Percentiles rank a stretch among this genome's conserved stretches.
These are phyloP conservation scores for Bipolaris bicolor DNA, from an alignment of 2,329 filamentous ascomycete genomes.

Conservation along the genomic window DNA sequence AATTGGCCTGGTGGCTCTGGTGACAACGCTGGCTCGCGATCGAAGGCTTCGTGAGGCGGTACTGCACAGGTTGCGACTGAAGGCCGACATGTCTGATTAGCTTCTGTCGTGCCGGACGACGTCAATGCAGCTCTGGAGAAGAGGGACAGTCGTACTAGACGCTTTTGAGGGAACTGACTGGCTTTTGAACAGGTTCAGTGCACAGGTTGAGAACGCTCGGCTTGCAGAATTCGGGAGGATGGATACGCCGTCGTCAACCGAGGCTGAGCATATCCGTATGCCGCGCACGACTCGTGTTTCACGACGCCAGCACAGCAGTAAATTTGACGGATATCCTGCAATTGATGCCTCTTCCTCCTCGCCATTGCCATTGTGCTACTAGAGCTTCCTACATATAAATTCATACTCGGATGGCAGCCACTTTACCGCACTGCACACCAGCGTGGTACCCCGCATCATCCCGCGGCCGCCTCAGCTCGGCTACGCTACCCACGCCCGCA, in stretches of 20 bases:
- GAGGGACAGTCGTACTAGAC: slow-evolving; percentile 45
- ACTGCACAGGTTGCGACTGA: slow-evolving; percentile 51
- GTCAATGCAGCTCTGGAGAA: slow-evolving; percentile 40
- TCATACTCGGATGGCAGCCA: not conserved
- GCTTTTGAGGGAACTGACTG: slow-evolving; percentile 27
- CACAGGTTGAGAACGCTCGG: slow-evolving; percentile 31
- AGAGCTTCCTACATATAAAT: not conserved
- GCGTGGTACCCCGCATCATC: slow-evolving; percentile 20
- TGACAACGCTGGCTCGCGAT: slow-evolving; percentile 41
- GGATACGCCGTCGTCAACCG: slow-evolving; percentile 41
- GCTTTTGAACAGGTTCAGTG: slow-evolving; percentile 31
- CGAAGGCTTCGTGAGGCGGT: slow-evolving; percentile 48
- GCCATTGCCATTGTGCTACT: not conserved
- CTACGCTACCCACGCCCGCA: slow-evolving; percentile 4
- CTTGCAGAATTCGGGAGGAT: slow-evolving; percentile 32
- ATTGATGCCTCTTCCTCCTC: not conserved
- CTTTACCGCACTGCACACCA: slow-evolving; percentile 3
- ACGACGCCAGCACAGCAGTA: not conserved
- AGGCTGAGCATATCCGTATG: slow-evolving; percentile 26
- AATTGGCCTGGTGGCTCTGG: slow-evolving; percentile 48
- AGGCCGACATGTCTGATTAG: slow-evolving; percentile 51
- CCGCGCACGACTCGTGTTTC: not conserved
- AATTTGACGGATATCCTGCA: not conserved
- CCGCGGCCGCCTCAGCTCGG: slow-evolving; percentile 13
- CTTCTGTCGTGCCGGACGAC: slow-evolving; percentile 41